A percentile compares a stretch with the other conserved stretches of the same genome.
Evolutionary conservation across 805 yeast genomes (phyloP).

Genomic region (Candida silvatica): DNA sequence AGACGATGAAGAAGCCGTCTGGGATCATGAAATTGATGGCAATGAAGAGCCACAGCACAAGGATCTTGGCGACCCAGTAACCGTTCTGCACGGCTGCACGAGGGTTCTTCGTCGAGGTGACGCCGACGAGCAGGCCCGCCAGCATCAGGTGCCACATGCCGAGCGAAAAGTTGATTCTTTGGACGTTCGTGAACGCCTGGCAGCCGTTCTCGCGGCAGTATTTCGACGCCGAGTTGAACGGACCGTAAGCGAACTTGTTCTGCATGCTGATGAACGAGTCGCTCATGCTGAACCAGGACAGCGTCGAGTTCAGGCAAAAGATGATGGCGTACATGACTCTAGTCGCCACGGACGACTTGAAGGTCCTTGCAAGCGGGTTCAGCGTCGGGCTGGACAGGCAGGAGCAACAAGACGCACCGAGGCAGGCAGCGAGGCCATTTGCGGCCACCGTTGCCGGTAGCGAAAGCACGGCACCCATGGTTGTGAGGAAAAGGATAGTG

Average conservation of each 20-base stretch:
- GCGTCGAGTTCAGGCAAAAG: conserved; percentile 64
- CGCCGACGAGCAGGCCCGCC: conserved; percentile 62
- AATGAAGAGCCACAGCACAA: conserved; percentile 48
- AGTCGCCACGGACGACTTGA: conserved; percentile 70
- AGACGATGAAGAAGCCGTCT: conserved; percentile 74
- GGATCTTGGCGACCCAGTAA: conserved; percentile 74
- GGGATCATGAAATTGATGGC: conserved; percentile 71
- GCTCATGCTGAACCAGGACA: conserved; percentile 90
- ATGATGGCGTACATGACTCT: conserved; percentile 79
- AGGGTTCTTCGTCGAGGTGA: conserved; percentile 68
- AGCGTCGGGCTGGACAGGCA: conserved; percentile 33
- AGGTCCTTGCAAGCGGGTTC: conserved; percentile 35
- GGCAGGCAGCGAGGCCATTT: conserved; percentile 59
- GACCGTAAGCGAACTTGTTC: conserved; percentile 61
- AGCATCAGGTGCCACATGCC: conserved; percentile 71
- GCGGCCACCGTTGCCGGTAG: conserved; percentile 60
- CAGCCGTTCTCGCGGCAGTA: conserved; percentile 81
- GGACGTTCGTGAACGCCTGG: conserved; percentile 88
- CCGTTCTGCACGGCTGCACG: conserved; percentile 85
- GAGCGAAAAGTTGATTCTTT: conserved; percentile 80
- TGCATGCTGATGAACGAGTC: conserved; percentile 71
- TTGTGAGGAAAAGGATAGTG: not conserved
- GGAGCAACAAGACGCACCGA: conserved; percentile 75
- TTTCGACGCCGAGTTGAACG: conserved; percentile 43
- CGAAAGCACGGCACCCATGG: conserved; percentile 65